phyloP scores from a whole-genome alignment of 2,329 filamentous ascomycete genomes.

The Lasiodiplodia sp. region DNA sequence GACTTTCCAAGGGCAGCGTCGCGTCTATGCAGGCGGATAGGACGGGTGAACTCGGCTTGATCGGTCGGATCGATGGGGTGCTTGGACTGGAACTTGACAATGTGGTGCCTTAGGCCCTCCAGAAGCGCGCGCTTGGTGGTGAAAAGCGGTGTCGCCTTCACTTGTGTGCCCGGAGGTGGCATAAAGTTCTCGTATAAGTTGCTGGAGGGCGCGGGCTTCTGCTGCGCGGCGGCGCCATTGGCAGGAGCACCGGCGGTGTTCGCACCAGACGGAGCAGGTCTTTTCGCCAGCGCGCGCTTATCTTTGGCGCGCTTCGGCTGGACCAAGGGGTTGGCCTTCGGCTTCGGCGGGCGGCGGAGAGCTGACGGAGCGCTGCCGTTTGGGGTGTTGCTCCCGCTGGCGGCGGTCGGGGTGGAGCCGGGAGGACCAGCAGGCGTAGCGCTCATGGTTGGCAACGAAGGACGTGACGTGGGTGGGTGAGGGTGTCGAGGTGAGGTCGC shows the following conservation, averaged over 20 bases:
- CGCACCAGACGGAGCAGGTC: neutral
- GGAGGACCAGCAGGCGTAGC: slow-evolving; percentile 38
- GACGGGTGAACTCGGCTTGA: slow-evolving; percentile 83
- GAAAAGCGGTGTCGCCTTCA: slow-evolving; percentile 1
- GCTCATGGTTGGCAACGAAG: slow-evolving; percentile 27
- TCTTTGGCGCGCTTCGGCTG: slow-evolving; percentile 29
- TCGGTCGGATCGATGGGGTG: slow-evolving; percentile 72
- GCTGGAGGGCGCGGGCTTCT: slow-evolving; percentile 8
- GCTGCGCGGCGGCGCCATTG: slow-evolving; percentile 15
- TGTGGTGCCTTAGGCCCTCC: slow-evolving; percentile 83
- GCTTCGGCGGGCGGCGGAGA: slow-evolving; percentile 43
- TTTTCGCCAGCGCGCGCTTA: slow-evolving; percentile 25
- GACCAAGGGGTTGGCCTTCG: slow-evolving; percentile 46
- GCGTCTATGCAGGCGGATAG: slow-evolving; percentile 86
- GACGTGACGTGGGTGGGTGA: neutral
- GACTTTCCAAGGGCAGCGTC: slow-evolving; percentile 69
- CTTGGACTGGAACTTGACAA: slow-evolving; percentile 79
- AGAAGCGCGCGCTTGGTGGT: slow-evolving; percentile 78
- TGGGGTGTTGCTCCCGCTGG: slow-evolving; percentile 33
- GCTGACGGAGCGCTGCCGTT: slow-evolving; percentile 45
- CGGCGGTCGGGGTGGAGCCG: slow-evolving; percentile 37
- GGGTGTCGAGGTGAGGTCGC: neutral
- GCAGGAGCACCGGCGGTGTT: slow-evolving; percentile 18
- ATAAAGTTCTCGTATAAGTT: slow-evolving; percentile 23
- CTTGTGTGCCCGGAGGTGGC: neutral